Evolutionary conservation across 2,329 filamentous ascomycete genomes (phyloP).

Genomic region (Claviceps humidiphila): DNA sequence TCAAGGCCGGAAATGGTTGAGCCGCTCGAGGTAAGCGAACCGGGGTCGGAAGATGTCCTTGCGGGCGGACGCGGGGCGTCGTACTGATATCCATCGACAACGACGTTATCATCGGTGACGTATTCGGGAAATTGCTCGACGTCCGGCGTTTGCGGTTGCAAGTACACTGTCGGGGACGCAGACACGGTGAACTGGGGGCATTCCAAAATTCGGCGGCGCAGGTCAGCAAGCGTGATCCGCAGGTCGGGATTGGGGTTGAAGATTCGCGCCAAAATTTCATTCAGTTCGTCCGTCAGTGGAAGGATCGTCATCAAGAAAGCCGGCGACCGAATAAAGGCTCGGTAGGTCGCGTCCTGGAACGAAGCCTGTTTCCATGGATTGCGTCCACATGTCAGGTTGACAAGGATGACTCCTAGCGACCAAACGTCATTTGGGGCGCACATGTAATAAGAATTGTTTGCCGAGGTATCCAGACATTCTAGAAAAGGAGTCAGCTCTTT

Average conservation of each 20-base stretch:
- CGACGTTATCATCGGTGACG: conserved; percentile 34
- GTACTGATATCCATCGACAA: conserved; percentile 30
- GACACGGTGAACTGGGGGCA: conserved; percentile 61
- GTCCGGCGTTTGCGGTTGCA: conserved; percentile 25
- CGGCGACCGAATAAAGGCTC: conserved; percentile 71
- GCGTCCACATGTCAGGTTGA: conserved; percentile 93
- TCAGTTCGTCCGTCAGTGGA: conserved; percentile 78
- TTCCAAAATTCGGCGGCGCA: conserved; percentile 61
- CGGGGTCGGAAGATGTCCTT: conserved; percentile 38
- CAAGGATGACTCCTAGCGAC: conserved; percentile 94
- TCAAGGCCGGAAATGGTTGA: conserved; percentile 39
- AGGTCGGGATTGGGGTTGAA: conserved; percentile 77
- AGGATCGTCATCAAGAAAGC: conserved; percentile 88
- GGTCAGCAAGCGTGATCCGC: conserved; percentile 68
- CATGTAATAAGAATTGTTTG: conserved; percentile 66
- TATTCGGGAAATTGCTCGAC: conserved; percentile 30
- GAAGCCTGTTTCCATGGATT: conserved; percentile 99
- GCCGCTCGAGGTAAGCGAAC: conserved; percentile 40
- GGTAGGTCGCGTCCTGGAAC: conserved; percentile 85
- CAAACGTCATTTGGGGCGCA: conserved; percentile 95
- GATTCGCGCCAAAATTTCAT: conserved; percentile 73
- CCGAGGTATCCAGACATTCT: conserved; percentile 81
- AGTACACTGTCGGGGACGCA: conserved; percentile 14
- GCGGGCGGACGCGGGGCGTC: conserved; percentile 37
- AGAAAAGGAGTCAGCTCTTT: conserved; percentile 7